Evolutionary conservation across 129 eudicot genomes (phyloP).

Genomic region (Artemisia annua): DNA sequence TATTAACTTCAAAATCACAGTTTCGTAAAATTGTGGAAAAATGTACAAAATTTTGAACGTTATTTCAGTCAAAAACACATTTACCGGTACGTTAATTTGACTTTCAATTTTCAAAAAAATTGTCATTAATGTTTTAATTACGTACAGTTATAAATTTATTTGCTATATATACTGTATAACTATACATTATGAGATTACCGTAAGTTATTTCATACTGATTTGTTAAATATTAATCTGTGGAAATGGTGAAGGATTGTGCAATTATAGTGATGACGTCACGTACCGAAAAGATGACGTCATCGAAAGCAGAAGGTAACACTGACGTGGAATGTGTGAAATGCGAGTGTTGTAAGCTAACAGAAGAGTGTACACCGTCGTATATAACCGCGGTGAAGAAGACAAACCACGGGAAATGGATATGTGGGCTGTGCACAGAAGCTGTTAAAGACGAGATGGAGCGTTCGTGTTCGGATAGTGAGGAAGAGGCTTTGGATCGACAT

Average conservation of each 20-base stretch:
- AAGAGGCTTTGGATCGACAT: constrained; percentile 52
- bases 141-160: neutral
- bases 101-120: neutral
- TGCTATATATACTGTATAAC: neutral
- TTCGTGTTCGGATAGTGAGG: constrained; percentile 31
- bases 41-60: neutral
- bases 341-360: constrained; percentile 59
- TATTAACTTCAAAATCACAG: no score
- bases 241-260: constrained; percentile 25
- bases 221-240: neutral
- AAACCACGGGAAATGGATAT: constrained; percentile 53
- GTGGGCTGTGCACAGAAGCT: constrained; percentile 64
- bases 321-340: constrained; percentile 61
- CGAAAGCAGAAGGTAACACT: constrained; percentile 15
- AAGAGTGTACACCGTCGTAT: constrained; percentile 58
- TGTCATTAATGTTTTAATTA: neutral
- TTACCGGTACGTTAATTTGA: constrained; percentile 49
- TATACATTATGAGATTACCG: neutral
- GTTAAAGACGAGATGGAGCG: constrained; percentile 53
- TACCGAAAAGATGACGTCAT: constrained; percentile 12
- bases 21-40: neutral
- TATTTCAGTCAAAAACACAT: neutral
- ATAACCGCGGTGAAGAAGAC: constrained; percentile 39
- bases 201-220: neutral
- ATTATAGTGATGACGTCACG: constrained; percentile 3